Percentiles rank a stretch among this genome's conserved stretches.
phyloP scores from a whole-genome alignment of 257 asterid species.

The Asclepias syriaca region DNA sequence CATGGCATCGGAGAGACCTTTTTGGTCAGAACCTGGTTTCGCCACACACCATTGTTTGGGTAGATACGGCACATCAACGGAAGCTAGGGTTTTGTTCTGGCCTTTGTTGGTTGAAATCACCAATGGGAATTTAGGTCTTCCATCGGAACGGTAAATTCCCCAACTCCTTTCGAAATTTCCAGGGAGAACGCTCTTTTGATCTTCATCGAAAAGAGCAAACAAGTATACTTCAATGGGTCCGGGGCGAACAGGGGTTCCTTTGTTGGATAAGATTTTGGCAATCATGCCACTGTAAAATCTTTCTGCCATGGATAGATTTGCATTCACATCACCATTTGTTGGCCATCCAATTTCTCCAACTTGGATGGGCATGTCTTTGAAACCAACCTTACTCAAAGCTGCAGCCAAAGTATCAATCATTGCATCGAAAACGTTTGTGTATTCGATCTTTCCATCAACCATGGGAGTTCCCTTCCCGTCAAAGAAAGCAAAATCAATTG shows the following conservation, averaged over 20 bases:
- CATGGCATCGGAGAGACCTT: not conserved
- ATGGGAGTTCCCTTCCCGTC: constrained; percentile 6
- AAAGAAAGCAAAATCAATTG: constrained; percentile 15
- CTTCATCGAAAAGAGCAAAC: constrained; percentile 10
- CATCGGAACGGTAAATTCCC: constrained; percentile 11
- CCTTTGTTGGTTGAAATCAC: not conserved
- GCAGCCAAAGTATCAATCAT: constrained; percentile 12
- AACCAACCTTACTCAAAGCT: not conserved
- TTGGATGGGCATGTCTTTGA: not conserved
- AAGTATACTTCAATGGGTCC: constrained; percentile 1
- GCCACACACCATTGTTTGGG: constrained; percentile 1
- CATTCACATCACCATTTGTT: not conserved
- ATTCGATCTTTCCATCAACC: not conserved
- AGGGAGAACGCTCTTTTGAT: constrained; percentile 4
- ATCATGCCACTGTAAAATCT: constrained; percentile 1
- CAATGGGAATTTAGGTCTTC: constrained; percentile 6
- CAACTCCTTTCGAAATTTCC: constrained; percentile 15
- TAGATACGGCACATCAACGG: not conserved
- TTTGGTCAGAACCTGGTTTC: not conserved
- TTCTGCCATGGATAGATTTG: not conserved
- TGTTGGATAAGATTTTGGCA: not conserved
- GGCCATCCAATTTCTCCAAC: constrained; percentile 14
- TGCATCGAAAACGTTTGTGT: constrained; percentile 8
- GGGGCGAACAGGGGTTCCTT: constrained; percentile 15
- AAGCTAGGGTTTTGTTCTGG: not conserved